Evolutionary conservation across 176 grass and related monocot genomes (phyloP), one percentile per base, ranked within the genome.

Genomic region (Leersia perrieri): DNA sequence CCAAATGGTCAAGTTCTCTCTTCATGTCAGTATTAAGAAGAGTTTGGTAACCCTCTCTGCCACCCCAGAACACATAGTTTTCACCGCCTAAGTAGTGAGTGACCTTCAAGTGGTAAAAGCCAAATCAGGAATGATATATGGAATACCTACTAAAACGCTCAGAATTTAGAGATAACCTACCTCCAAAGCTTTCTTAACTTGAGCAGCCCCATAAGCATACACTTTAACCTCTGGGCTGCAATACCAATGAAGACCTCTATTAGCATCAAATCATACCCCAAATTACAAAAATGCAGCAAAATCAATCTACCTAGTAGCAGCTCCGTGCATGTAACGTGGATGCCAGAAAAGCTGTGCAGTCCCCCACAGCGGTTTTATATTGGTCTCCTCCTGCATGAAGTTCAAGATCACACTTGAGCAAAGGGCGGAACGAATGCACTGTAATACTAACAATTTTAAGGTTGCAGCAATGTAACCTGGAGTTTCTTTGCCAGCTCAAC

Each of bases 1-100:
- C 90, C 88, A 99, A 72, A 91, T 99, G 96, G 67, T 99, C 92
- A 82, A 95, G 92, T 80, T 95, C 96, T 84, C 79, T 95, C 86
- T 99, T 86, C 92, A 95, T 99, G 76, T 95, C 90, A 5, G 96
- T 99, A 60, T 99, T 99, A 55, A 95, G 78, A 89, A 99, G 92
- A 82, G 96, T 91, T 78, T 95, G 96, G 69, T 99, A 99, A 33
- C 92, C 92, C 79, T 99, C 96, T 76, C 92, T 88, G 32, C 96
- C 96, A 79, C 92, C 96, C 95, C 96, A 98, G 38, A 95, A 99
- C 60, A 99, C 90, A 77, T 98, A 95, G 77, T 99, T 99, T 89
- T 99, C 96, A 62, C 92, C 96, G 16, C 96, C 92, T 40, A 95
- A 84, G 68, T 95, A 98, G 82, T 98, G 90, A 63, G 96, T 98